Percentiles rank a stretch among this genome's conserved stretches.
phyloP scores from a whole-genome alignment of 2,329 filamentous ascomycete genomes.

The Fusarium buxicola region DNA sequence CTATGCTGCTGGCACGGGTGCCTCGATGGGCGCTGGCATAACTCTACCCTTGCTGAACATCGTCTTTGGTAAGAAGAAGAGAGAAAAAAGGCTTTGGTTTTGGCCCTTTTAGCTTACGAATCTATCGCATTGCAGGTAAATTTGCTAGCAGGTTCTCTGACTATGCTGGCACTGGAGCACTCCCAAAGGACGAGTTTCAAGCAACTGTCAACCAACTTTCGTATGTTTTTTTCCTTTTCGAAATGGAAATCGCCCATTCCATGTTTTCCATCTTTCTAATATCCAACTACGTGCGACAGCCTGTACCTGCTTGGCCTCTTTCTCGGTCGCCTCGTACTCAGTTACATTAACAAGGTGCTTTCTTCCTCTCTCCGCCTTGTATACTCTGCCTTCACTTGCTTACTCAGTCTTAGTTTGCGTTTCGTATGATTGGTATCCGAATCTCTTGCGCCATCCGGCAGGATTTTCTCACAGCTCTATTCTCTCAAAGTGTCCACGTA shows the following conservation, averaged over 20 bases:
- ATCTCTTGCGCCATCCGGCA: slow-evolving; percentile 71
- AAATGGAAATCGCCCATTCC: too few relatives aligned
- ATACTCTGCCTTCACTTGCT: too few relatives aligned
- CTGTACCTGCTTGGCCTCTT: slow-evolving; percentile 55
- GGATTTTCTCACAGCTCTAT: slow-evolving; percentile 72
- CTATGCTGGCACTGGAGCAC: slow-evolving; percentile 10
- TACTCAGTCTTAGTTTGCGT: slow-evolving; percentile 61
- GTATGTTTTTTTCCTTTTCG: too few relatives aligned
- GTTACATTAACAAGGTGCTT: slow-evolving; percentile 68
- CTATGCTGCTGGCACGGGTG: neutral
- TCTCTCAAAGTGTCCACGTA: slow-evolving; percentile 74
- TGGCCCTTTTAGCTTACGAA: too few relatives aligned
- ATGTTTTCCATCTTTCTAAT: neutral
- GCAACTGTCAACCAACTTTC: neutral
- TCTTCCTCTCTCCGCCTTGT: neutral
- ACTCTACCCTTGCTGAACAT: slow-evolving; percentile 51
- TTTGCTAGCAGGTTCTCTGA: slow-evolving; percentile 10
- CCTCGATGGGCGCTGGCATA: slow-evolving; percentile 7
- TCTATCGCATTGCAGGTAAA: too few relatives aligned
- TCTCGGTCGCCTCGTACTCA: slow-evolving; percentile 71
- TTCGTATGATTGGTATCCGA: slow-evolving; percentile 71
- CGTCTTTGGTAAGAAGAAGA: slow-evolving; percentile 45
- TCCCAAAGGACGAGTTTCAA: neutral
- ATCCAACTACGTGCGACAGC: accelerated
- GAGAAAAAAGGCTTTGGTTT: too few relatives aligned